Evolutionary conservation across 2,329 filamentous ascomycete genomes (phyloP).

Genomic region (Ascocoryne sarcoides): DNA sequence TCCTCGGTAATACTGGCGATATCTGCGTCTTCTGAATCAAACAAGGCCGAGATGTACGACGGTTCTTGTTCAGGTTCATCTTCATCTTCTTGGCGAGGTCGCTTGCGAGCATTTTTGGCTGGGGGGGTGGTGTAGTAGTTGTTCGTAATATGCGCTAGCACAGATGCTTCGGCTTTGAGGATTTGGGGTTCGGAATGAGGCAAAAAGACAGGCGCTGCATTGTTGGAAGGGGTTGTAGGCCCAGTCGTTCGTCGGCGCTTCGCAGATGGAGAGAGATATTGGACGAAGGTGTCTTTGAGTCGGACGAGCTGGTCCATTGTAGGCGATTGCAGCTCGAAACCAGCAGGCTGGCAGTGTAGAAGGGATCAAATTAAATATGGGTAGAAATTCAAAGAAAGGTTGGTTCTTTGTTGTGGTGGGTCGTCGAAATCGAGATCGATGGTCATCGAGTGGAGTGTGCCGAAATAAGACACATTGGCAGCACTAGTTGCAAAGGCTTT

Average conservation of each 20-base stretch:
- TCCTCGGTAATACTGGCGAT: conserved; percentile 1
- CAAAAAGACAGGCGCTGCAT: conserved; percentile 9
- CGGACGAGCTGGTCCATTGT: conserved; percentile 23
- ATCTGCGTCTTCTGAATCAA: conserved; percentile 5
- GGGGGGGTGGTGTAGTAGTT: conserved; percentile 14
- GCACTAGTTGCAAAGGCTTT: conserved; percentile 2
- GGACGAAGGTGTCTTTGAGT: conserved; percentile 23
- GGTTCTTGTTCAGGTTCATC: conserved; percentile 4
- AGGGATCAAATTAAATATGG: no score
- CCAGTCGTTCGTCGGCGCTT: conserved; percentile 27
- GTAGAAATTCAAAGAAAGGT: no score
- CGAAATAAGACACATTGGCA: no score
- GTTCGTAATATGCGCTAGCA: conserved; percentile 7
- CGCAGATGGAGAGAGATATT: conserved; percentile 22
- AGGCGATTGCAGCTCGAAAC: no score
- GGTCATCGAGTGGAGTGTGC: no score
- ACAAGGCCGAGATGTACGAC: background rate
- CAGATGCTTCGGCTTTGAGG: conserved; percentile 9
- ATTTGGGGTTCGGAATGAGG: conserved; percentile 14
- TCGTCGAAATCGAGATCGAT: no score
- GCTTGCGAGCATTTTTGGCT: conserved; percentile 21
- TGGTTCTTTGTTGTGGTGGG: no score
- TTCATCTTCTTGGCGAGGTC: conserved; percentile 18
- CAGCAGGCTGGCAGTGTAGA: no score
- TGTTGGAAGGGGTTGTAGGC: conserved; percentile 12